Percentiles rank a stretch among this genome's conserved stretches.
Evolutionary conservation across 371 early-diverging fungal genomes (phyloP).

Genomic region (Catenaria anguillulae): DNA sequence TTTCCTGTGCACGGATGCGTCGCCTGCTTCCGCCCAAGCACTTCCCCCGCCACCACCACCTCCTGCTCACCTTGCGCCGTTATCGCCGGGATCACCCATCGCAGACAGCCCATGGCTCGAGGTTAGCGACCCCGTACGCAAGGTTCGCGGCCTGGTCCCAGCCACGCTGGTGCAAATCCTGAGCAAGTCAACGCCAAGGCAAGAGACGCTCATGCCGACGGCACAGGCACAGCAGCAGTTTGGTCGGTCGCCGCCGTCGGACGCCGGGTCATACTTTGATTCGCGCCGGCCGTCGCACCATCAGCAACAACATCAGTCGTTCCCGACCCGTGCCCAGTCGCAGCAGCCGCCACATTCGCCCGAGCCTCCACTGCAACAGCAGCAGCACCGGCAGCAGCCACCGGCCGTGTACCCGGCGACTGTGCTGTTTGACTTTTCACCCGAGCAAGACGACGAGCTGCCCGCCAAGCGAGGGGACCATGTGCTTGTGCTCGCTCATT

Average conservation of each 20-base stretch:
- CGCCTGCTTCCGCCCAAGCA: neutral
- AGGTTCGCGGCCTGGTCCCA: slow-evolving; percentile 1
- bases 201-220: neutral
- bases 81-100: neutral
- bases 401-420: slow-evolving; percentile 40
- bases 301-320: no score
- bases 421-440: slow-evolving; percentile 58
- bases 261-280: no score
- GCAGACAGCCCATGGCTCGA: slow-evolving; percentile 1
- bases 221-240: no score
- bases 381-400: no score
- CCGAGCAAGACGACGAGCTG: slow-evolving; percentile 62
- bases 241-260: no score
- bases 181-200: neutral
- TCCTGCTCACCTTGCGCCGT: neutral
- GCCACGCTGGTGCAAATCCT: neutral
- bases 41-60: neutral
- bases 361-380: slow-evolving; percentile 10
- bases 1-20: neutral
- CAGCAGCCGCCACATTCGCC: no score
- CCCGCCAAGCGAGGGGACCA: slow-evolving; percentile 53
- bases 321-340: neutral
- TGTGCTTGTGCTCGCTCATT: slow-evolving; percentile 61
- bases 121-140: neutral
- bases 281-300: no score